Percentiles rank a stretch among this genome's conserved stretches.
Conservation (phyloP, 352 stramenopile genomes). For the Phytopythium oedochilum region DNA sequence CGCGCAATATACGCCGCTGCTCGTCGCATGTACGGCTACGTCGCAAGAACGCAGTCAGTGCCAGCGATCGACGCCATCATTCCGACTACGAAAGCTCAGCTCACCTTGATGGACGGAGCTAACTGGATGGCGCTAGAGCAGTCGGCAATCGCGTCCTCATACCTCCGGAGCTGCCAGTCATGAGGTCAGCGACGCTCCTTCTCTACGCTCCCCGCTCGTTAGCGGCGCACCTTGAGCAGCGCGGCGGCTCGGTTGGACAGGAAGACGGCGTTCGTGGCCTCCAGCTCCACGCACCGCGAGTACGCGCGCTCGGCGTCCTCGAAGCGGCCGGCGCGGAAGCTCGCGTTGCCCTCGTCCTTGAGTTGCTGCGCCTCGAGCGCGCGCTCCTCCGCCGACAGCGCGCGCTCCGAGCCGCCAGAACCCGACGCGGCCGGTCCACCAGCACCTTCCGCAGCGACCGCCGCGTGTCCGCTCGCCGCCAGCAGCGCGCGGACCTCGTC, state of each 20-base stretch:
- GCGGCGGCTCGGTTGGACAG: constrained; percentile 69
- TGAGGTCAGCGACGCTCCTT: too few relatives aligned
- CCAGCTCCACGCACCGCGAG: constrained; percentile 45
- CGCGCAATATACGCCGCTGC: constrained; percentile 35
- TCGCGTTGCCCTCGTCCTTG: constrained; percentile 53
- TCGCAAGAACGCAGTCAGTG: background rate
- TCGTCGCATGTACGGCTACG: constrained; percentile 51
- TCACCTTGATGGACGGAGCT: constrained; percentile 55
- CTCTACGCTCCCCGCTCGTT: background rate
- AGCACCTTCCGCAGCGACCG: constrained; percentile 7
- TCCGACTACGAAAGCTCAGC: too few relatives aligned
- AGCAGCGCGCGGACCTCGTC: constrained; percentile 22
- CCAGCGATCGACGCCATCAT: background rate
- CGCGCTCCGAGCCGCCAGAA: background rate
- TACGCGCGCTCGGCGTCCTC: constrained; percentile 38
- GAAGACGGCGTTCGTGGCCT: constrained; percentile 29
- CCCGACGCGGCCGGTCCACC: background rate
- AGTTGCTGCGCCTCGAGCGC: constrained; percentile 9
- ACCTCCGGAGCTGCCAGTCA: constrained; percentile 40
- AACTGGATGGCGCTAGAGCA: constrained; percentile 41
- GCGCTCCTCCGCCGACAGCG: background rate
- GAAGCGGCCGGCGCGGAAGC: constrained; percentile 36
- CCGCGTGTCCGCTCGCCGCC: constrained; percentile 23
- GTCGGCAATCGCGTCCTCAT: constrained; percentile 33
- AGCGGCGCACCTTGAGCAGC: constrained; percentile 43